phyloP scores from a whole-genome alignment of 2,329 filamentous ascomycete genomes.

The Purpureocillium lavendulum region DNA sequence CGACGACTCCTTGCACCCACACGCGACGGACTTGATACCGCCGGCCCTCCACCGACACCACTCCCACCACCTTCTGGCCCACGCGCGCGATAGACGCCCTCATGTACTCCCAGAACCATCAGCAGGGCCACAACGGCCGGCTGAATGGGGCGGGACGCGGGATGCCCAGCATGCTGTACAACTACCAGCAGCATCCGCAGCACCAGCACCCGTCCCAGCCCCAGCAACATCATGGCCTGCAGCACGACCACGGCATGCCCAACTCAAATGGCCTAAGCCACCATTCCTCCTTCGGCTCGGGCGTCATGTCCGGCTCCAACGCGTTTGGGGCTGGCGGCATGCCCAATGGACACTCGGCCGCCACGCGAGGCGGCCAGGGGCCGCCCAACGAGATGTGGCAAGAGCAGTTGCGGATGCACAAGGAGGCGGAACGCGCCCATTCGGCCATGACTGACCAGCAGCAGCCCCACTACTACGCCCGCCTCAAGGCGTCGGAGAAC shows the following conservation, averaged over 20 bases:
- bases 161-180: conserved; percentile 59
- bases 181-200: conserved; percentile 54
- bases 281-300: conserved; percentile 24
- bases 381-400: conserved; percentile 70
- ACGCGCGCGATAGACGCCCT: conserved; percentile 18
- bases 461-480: conserved; percentile 63
- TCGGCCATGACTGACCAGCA: conserved; percentile 61
- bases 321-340: conserved; percentile 46
- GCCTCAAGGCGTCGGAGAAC: conserved; percentile 62
- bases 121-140: conserved; percentile 67
- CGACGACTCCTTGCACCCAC: conserved; percentile 14
- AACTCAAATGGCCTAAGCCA: conserved; percentile 45
- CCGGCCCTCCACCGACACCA: conserved; percentile 11
- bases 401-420: conserved; percentile 73
- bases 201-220: conserved; percentile 56
- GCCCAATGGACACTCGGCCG: conserved; percentile 47
- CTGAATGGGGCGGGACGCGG: conserved; percentile 54
- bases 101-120: conserved; percentile 69
- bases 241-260: conserved; percentile 49
- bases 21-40: conserved; percentile 9
- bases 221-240: conserved; percentile 53
- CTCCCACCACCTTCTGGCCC: too few relatives aligned
- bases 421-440: conserved; percentile 66
- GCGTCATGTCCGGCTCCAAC: conserved; percentile 53
- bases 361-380: conserved; percentile 38